Percentiles rank a stretch among this genome's conserved stretches.
phyloP scores from a whole-genome alignment of 169 alveolate species.

The Pseudocohnilembus persalinus region DNA sequence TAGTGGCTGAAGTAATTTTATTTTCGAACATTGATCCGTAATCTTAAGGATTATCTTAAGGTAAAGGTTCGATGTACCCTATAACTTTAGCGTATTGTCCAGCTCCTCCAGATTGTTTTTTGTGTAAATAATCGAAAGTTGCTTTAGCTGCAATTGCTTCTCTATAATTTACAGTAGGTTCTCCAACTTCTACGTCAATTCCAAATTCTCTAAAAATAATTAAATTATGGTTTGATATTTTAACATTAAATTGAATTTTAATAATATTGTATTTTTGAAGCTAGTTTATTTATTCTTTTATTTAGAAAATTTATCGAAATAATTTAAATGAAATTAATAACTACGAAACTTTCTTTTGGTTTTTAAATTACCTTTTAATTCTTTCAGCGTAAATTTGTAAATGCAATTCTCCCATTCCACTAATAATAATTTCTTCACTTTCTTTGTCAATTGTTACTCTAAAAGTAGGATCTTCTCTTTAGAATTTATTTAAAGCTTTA shows the following conservation, averaged over 20 bases:
- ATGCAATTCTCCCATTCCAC: slow-evolving; percentile 97
- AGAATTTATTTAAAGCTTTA: slow-evolving; percentile 90
- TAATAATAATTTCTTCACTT: slow-evolving; percentile 90
- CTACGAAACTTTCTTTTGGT: too few relatives aligned
- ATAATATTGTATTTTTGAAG: too few relatives aligned
- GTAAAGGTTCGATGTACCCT: slow-evolving; percentile 64
- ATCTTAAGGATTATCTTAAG: slow-evolving; percentile 49
- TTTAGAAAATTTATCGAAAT: too few relatives aligned
- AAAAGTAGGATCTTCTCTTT: slow-evolving; percentile 96
- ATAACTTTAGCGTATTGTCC: slow-evolving; percentile 80
- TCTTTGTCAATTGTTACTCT: slow-evolving; percentile 88
- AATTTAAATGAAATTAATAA: too few relatives aligned
- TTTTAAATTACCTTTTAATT: slow-evolving; percentile 69
- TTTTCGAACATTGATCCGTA: slow-evolving; percentile 61
- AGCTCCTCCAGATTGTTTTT: slow-evolving; percentile 97
- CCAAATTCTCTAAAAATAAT: slow-evolving; percentile 86
- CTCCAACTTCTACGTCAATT: slow-evolving; percentile 83
- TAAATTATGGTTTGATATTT: background rate
- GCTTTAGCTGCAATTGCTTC: slow-evolving; percentile 86
- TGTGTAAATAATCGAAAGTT: slow-evolving; percentile 91
- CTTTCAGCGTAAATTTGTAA: slow-evolving; percentile 93
- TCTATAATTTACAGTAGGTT: slow-evolving; percentile 95
- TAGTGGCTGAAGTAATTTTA: slow-evolving; percentile 86
- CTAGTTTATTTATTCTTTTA: too few relatives aligned
- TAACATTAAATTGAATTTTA: too few relatives aligned